Percentiles rank a stretch among this genome's conserved stretches.
These are phyloP conservation scores for Monosporascus sp. DNA, from an alignment of 2,329 filamentous ascomycete species.

Conservation along the genomic window DNA sequence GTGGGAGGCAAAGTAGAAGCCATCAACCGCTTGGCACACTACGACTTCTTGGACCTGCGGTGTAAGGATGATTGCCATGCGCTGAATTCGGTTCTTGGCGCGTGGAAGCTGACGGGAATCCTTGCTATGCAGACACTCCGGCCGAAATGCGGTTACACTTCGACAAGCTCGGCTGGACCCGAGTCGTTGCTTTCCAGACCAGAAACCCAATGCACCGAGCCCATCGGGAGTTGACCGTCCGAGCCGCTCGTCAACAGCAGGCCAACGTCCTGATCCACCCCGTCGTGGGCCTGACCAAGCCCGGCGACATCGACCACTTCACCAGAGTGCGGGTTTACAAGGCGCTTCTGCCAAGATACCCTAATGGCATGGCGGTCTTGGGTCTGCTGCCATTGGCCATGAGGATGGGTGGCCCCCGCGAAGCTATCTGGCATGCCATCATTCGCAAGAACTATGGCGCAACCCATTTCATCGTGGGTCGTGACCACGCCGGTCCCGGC, in stretches of 20 bases:
- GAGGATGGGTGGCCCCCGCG: slow-evolving; percentile 97
- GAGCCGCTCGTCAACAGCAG: slow-evolving; percentile 89
- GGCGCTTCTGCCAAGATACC: slow-evolving; percentile 91
- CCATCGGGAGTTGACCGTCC: slow-evolving; percentile 95
- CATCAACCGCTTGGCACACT: slow-evolving; percentile 92
- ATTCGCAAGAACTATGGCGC: slow-evolving; percentile 99
- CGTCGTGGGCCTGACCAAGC: slow-evolving; percentile 96
- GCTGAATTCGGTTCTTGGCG: not conserved
- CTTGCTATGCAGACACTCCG: slow-evolving; percentile 63
- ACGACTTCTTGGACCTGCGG: slow-evolving; percentile 95
- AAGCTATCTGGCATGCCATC: slow-evolving; percentile 99
- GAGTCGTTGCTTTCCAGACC: slow-evolving; percentile 98
- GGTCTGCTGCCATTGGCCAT: slow-evolving; percentile 93
- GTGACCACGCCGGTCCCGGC: slow-evolving; percentile 95
- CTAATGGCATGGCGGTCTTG: slow-evolving; percentile 97
- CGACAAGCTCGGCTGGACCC: slow-evolving; percentile 98
- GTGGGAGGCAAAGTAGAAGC: slow-evolving; percentile 95
- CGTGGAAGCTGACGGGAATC: slow-evolving; percentile 9
- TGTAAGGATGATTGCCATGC: slow-evolving; percentile 52
- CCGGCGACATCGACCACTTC: slow-evolving; percentile 99
- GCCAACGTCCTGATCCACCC: slow-evolving; percentile 99
- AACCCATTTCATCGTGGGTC: slow-evolving; percentile 98
- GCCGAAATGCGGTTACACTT: slow-evolving; percentile 94
- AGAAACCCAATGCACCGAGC: slow-evolving; percentile 99
- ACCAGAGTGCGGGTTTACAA: slow-evolving; percentile 98